These are phyloP conservation scores for Colletotrichum scovillei DNA, from an alignment of 2,329 filamentous ascomycete species.

Conservation along the genomic window DNA sequence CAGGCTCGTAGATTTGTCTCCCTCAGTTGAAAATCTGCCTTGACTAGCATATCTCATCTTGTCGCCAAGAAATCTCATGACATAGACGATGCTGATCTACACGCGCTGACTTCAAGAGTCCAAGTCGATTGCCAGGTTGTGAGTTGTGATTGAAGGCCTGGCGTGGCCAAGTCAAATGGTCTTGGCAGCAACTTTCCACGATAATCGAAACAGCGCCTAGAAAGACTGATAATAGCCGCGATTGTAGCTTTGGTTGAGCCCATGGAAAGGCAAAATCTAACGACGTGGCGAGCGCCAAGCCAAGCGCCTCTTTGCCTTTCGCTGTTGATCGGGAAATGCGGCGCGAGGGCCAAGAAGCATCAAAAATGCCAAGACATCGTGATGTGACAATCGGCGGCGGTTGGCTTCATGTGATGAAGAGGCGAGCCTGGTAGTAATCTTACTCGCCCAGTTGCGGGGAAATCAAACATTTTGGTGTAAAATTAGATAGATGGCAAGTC, in stretches of 20 bases:
- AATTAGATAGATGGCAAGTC: constrained; percentile 22
- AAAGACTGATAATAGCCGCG: neutral
- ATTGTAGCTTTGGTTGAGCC: neutral
- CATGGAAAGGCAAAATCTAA: neutral
- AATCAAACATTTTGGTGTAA: constrained; percentile 15
- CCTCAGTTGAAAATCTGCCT: neutral
- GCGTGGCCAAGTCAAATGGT: constrained; percentile 13
- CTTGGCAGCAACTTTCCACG: constrained; percentile 19
- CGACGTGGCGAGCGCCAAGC: constrained; percentile 1
- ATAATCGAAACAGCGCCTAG: constrained; percentile 6
- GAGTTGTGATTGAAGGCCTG: neutral
- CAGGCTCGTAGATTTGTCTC: neutral
- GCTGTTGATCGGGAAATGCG: neutral
- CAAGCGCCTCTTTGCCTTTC: neutral
- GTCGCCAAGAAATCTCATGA: neutral
- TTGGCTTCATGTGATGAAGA: constrained; percentile 6
- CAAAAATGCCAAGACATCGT: constrained; percentile 17
- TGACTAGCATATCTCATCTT: neutral
- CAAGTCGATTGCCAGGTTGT: neutral
- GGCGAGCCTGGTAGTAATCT: constrained; percentile 7
- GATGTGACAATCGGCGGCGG: constrained; percentile 4
- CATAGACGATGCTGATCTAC: neutral
- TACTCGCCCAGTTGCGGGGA: constrained; percentile 18
- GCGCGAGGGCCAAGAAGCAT: neutral
- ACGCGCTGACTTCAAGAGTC: neutral